Base-by-base conservation (phyloP, 2,329 filamentous ascomycete genomes). In the Alternaria incomplexa region DNA sequence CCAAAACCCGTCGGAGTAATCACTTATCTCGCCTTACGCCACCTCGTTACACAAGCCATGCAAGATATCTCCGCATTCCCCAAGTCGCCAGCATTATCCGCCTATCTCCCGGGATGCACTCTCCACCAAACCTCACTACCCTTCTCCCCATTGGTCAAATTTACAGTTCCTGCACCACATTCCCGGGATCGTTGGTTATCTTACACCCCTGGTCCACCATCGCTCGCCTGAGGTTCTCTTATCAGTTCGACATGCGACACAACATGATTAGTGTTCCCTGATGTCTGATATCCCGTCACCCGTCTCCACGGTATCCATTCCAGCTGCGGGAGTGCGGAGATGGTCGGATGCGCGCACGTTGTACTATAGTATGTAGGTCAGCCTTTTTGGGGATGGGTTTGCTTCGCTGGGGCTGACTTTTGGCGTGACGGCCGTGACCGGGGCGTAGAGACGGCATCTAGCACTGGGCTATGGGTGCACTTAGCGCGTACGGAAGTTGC, bases 1-100 rank as follows among this genome's bases (percentile, higher is more conserved):
- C 25, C 25, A 26, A 26, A 26, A 26, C 8, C 4, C 15, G 15
- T 23, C 25, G 20, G 20, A 11, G 22, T 22, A 32, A 48, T 53
- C 25, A 54, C 51, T 60, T 56, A 64, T 64, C 58, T 47, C 47
- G 44, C 20, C 55, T 67, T 69, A 67, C 65, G 61, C 61, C 54
- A 67, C 56, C 20, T 56, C 47, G 47, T 67, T 63, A 64, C 56
- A 17, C 55, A 36, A 61, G 47, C 22, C 20, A 28, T 45, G 45
- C 55, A 32, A 61, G 48, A 28, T 17, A 30, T 46, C 64, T 26
- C 58, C 50, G 28, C 51, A 50, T n/a, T 30, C 30, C 32, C 56
- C 22, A 56, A 61, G 44, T 23, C 40, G 28, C 28, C 28, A 44
- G 48, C 48, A 48, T 28, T 28, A 40, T 53, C 55, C 56, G 58